Percentiles rank a stretch among this genome's conserved stretches.
Evolutionary conservation across 1,284 basidiomycete genomes (phyloP).

Genomic region (Heliocybe sulcata): DNA sequence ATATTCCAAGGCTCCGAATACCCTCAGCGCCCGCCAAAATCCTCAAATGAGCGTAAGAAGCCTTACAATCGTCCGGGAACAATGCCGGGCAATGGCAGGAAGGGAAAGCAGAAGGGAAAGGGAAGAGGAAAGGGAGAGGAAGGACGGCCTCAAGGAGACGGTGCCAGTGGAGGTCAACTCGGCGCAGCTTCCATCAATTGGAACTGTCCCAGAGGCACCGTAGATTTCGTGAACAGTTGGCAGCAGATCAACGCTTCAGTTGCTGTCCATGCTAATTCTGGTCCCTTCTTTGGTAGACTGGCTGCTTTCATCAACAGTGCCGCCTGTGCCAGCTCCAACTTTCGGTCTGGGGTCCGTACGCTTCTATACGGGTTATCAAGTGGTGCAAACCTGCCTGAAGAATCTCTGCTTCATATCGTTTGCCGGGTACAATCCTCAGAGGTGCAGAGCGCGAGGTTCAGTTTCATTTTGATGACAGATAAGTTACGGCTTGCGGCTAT

Average conservation of each 20-base stretch:
- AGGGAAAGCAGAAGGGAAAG: too few species aligned
- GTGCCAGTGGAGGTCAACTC: not conserved
- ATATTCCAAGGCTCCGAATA: not conserved
- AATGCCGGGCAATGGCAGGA: too few species aligned
- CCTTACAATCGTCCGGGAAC: too few species aligned
- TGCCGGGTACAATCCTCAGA: not conserved
- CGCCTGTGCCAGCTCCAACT: not conserved
- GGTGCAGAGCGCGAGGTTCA: not conserved
- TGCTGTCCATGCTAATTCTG: not conserved
- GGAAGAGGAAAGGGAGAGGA: too few species aligned
- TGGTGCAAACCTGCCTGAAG: not conserved
- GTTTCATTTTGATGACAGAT: not conserved
- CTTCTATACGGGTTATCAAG: not conserved
- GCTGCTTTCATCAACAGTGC: not conserved
- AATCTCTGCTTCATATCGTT: not conserved
- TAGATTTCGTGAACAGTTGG: constrained; percentile 5
- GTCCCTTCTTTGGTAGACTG: not conserved
- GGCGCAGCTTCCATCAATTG: not conserved
- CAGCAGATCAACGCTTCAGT: constrained; percentile 16
- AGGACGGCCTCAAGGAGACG: too few species aligned
- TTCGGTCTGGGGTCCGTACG: not conserved
- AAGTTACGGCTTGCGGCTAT: not conserved
- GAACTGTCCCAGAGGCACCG: not conserved
- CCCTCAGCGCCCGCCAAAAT: not conserved
- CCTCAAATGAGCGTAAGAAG: too few species aligned